phyloP scores from a whole-genome alignment of 1,284 basidiomycete species.

The Fomes fomentarius region DNA sequence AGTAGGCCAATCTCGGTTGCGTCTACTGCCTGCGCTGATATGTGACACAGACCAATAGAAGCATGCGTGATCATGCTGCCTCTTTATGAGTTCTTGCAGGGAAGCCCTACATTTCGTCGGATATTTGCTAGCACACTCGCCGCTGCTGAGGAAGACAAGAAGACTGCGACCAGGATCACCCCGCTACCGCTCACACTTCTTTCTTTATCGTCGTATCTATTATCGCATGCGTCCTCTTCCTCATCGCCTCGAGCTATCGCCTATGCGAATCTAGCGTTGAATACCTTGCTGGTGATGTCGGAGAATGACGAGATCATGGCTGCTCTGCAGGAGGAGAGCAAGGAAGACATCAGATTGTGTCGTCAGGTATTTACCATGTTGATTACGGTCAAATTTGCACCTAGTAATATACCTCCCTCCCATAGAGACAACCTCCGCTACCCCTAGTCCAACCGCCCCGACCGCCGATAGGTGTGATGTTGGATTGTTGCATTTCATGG shows the following conservation, averaged over 20 bases:
- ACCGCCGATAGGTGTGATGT: slow-evolving; percentile 53
- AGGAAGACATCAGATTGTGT: slow-evolving; percentile 52
- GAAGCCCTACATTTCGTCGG: slow-evolving; percentile 49
- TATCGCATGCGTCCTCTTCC: slow-evolving; percentile 64
- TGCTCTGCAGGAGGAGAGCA: slow-evolving; percentile 43
- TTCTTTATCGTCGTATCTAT: slow-evolving; percentile 61
- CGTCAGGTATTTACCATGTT: slow-evolving; percentile 52
- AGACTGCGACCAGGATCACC: slow-evolving; percentile 30
- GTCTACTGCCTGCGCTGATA: background rate
- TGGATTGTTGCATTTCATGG: slow-evolving; percentile 72
- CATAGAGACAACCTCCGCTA: slow-evolving; percentile 56
- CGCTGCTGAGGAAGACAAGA: slow-evolving; percentile 25
- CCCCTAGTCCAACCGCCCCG: slow-evolving; percentile 41
- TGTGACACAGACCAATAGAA: slow-evolving; percentile 55
- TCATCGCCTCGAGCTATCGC: slow-evolving; percentile 57
- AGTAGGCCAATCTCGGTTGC: slow-evolving; percentile 38
- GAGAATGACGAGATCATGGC: slow-evolving; percentile 52
- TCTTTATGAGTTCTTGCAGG: slow-evolving; percentile 58
- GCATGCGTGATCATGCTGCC: slow-evolving; percentile 59
- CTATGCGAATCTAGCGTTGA: slow-evolving; percentile 61
- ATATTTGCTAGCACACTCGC: slow-evolving; percentile 45
- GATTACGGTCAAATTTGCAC: too few species aligned
- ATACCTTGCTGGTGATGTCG: slow-evolving; percentile 50
- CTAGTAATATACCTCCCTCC: background rate
- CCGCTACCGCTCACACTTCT: slow-evolving; percentile 47